Base-by-base conservation (phyloP, 1,284 basidiomycete species). In the Anthracocystis panici-leucophaei region DNA sequence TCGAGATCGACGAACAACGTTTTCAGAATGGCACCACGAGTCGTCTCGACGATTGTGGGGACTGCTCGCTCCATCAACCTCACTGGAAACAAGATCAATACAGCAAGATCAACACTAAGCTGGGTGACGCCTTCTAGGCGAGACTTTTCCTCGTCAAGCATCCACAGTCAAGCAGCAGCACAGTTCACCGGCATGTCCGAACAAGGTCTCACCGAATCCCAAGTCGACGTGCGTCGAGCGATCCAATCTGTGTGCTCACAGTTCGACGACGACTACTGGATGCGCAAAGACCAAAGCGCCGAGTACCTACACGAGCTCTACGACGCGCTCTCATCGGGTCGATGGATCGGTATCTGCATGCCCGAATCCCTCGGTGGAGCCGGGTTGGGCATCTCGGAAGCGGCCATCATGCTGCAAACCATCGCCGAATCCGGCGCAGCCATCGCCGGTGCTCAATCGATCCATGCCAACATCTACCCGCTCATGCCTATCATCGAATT, bases 321-420 rank as follows among this genome's bases (percentile, higher is more conserved):
- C 62, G 58, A 64, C 7, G 69, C 71, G 0, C 74, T 78, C n/a
- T 64, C 59, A 0, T 31, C 21, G 5, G 75, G 71, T 1, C 52
- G 67, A 23, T 80, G 73, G 71, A 69, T 78, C 21, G 78, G 76
- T n/a, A 73, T 78, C 33, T 73, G 73, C 50, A 67, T 78, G 69
- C 78, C 78, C 23, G 57, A 72, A 44, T 21, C 65, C n/a, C 61
- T 71, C 38, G 86, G 86, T 18, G 86, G 86, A 6, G 77, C 80
- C 6, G 82, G 80, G 0, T 74, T 86, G 38, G 85, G 85, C 1
- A 84, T 86, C 33, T 82, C 83, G 1, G 86, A 86, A 53, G 86
- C 86, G 18, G 85, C 85, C 16, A 65, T 86, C 10, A 86, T 86
- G 86, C 77, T 86, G 42, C 85, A 86, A 59, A 86, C 85, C 40